phyloP scores from a whole-genome alignment of 371 early-diverging fungal genomes.

The Basidiobolus meristosporus region DNA sequence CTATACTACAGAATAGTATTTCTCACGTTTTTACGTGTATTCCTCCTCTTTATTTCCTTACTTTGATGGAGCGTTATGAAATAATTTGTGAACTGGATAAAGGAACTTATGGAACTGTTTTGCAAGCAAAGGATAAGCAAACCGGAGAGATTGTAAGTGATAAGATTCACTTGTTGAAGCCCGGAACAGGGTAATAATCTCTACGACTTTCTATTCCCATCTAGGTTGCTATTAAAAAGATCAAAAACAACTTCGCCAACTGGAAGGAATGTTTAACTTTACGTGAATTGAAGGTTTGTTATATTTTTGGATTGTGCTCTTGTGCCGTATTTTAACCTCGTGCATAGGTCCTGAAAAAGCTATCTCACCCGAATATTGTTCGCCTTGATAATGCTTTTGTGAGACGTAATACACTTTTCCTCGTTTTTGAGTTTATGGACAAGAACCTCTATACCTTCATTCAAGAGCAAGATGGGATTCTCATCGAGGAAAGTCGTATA shows the following conservation, averaged over 20 bases:
- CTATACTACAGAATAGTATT: too few species aligned
- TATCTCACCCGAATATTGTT: slow-evolving; percentile 69
- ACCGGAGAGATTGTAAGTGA: slow-evolving; percentile 45
- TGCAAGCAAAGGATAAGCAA: slow-evolving; percentile 40
- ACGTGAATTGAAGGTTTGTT: slow-evolving; percentile 44
- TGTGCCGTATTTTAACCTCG: slow-evolving; percentile 1
- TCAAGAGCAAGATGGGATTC: slow-evolving; percentile 33
- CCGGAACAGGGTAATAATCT: background rate
- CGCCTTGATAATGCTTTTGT: slow-evolving; percentile 60
- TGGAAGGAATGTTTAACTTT: slow-evolving; percentile 59
- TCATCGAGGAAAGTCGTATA: slow-evolving; percentile 29
- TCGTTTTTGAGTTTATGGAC: slow-evolving; percentile 89
- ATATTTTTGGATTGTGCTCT: background rate
- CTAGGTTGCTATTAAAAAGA: slow-evolving; percentile 85
- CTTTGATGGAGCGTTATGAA: slow-evolving; percentile 50
- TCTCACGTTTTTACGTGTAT: too few species aligned
- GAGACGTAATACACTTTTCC: slow-evolving; percentile 59
- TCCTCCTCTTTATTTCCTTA: too few species aligned
- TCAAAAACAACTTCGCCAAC: slow-evolving; percentile 73
- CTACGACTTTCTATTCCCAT: background rate
- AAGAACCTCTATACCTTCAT: slow-evolving; percentile 82
- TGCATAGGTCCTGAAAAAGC: slow-evolving; percentile 39
- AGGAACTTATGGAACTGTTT: slow-evolving; percentile 83
- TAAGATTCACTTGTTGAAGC: background rate
- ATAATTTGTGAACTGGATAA: slow-evolving; percentile 61